Evolutionary conservation across 192 early-diverging fungal species (phyloP).

Genomic region (Physocladia obscura): DNA sequence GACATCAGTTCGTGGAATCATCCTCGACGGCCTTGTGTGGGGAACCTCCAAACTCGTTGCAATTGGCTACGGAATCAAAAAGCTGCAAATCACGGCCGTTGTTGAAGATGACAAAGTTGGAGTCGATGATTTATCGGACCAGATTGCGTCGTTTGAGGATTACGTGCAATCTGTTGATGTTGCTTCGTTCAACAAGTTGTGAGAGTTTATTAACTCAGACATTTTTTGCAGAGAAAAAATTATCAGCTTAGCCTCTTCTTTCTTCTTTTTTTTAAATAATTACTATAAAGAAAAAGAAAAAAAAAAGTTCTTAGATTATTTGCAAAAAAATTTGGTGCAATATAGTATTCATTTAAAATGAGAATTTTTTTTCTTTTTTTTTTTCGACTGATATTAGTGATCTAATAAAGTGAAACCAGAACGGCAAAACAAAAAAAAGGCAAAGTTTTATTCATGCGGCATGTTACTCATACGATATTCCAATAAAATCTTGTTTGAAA

Average conservation of each 20-base stretch:
- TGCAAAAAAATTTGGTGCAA: too few relatives aligned
- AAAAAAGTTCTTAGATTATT: too few relatives aligned
- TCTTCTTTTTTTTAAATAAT: too few relatives aligned
- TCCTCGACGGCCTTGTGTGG: constrained; percentile 90
- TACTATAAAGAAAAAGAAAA: too few relatives aligned
- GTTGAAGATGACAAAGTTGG: constrained; percentile 82
- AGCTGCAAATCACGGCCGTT: constrained; percentile 89
- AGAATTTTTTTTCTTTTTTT: too few relatives aligned
- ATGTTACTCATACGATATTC: constrained; percentile 21
- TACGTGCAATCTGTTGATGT: constrained; percentile 53
- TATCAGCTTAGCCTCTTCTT: background rate
- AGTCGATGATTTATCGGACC: constrained; percentile 77
- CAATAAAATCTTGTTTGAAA: constrained; percentile 37
- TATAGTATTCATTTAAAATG: too few relatives aligned
- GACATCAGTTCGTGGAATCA: constrained; percentile 67
- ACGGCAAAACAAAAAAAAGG: too few relatives aligned
- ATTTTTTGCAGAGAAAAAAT: background rate
- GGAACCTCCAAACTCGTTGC: constrained; percentile 72
- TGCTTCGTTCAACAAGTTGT: constrained; percentile 26
- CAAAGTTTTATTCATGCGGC: too few relatives aligned
- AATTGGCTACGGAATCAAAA: constrained; percentile 94
- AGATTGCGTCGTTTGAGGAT: constrained; percentile 77
- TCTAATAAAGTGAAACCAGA: too few relatives aligned
- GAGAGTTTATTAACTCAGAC: background rate
- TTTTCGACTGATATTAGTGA: too few relatives aligned